Evolutionary conservation across 192 early-diverging fungal species (phyloP).

Genomic region (Dimargaris cristalligena): DNA sequence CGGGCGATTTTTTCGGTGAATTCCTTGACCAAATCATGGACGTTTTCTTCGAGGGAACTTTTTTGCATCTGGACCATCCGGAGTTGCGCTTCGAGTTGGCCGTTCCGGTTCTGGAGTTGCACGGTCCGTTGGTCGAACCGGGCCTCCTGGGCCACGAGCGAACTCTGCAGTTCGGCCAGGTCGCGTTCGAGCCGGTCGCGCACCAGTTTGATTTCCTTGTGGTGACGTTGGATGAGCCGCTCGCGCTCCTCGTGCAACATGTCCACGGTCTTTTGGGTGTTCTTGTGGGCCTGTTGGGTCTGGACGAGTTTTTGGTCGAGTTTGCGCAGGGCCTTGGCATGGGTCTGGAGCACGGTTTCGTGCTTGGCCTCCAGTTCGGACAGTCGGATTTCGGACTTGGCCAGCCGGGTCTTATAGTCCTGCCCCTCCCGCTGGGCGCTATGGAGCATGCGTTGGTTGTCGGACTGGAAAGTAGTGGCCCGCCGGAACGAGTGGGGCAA

Average conservation of each 20-base stretch:
- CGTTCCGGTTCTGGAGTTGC: not conserved
- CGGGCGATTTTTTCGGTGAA: conserved; percentile 6
- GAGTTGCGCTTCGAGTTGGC: conserved; percentile 5
- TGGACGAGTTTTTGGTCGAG: not conserved
- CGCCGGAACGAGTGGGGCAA: not conserved
- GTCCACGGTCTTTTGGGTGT: conserved; percentile 4
- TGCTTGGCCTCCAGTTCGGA: not conserved
- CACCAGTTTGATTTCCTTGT: not conserved
- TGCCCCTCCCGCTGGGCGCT: not conserved
- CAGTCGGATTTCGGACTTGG: not conserved
- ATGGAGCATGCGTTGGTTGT: not conserved
- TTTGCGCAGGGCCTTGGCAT: not conserved
- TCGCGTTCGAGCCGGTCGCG: not conserved
- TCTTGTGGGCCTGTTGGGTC: not conserved
- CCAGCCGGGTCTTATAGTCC: conserved; percentile 1
- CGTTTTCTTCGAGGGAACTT: not conserved
- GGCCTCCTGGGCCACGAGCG: too few species aligned
- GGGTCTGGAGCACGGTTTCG: not conserved
- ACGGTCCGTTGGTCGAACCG: not conserved
- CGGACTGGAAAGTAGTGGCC: conserved; percentile 3
- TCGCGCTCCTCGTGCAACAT: not conserved
- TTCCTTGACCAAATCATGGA: conserved; percentile 2
- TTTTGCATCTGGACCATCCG: conserved; percentile 12
- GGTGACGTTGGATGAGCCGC: not conserved
- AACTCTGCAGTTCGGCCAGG: not conserved